Conservation (phyloP, 2,329 filamentous ascomycete species). For the Coleophoma eucalyptorum region DNA sequence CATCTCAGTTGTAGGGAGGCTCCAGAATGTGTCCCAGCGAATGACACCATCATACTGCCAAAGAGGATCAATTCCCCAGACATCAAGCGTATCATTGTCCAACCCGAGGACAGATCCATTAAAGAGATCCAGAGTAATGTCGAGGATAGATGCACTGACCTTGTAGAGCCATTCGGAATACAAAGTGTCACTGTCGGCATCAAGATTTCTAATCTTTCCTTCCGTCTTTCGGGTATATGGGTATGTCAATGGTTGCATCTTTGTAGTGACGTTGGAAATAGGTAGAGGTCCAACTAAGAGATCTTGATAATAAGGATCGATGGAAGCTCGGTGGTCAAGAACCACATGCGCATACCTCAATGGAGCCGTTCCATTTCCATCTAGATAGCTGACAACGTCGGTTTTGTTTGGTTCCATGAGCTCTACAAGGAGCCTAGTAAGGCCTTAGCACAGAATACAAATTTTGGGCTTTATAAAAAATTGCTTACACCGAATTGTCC, state of each 20-base stretch:
- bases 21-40: constrained; percentile 1
- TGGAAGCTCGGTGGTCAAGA: neutral
- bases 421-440: constrained; percentile 17
- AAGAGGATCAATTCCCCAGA: constrained; percentile 19
- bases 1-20: neutral
- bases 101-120: constrained; percentile 33
- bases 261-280: neutral
- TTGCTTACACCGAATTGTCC: neutral
- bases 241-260: neutral
- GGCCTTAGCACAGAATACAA: constrained; percentile 6
- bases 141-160: constrained; percentile 30
- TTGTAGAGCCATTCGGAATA: constrained; percentile 31
- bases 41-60: neutral
- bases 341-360: constrained; percentile 2
- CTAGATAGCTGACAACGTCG: constrained; percentile 2
- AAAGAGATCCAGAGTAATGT: constrained; percentile 41
- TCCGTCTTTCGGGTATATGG: constrained; percentile 24
- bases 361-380: neutral
- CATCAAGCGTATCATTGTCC: constrained; percentile 37
- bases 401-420: constrained; percentile 4
- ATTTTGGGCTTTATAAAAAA: too few species aligned
- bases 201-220: constrained; percentile 36
- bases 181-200: constrained; percentile 40
- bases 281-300: neutral
- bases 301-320: neutral